Evolutionary conservation across 2,329 filamentous ascomycete species (phyloP), one percentile per base, ranked within the genome.

Genomic region (Ophiocordyceps camponoti-leonardi): DNA sequence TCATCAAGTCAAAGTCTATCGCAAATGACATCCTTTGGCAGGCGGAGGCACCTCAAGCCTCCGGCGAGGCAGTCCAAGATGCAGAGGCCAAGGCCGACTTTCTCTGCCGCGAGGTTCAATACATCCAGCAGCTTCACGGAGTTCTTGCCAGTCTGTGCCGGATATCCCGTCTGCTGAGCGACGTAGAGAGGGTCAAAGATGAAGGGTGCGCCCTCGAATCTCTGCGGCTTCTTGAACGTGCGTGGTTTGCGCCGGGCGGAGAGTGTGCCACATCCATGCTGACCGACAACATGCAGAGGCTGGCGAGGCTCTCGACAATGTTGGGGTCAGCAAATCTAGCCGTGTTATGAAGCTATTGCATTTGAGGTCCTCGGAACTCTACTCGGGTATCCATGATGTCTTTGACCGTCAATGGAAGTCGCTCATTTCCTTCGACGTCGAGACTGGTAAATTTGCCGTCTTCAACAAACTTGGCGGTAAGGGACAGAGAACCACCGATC

Each of bases 21-120:
- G 87, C 90, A 20, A 80, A 80, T 55, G 79, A 87, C 47, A 93
- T 96, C 48, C 75, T 90, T 6, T 74, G 79, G 41, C 77, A 86
- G 54, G 81, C 87, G 45, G 82, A 90, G 56, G 75, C 69, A 2
- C 73, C 73, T 1, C 68, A 67, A 44, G 61, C 69, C 1, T 72
- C 71, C 0, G 75, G 75, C 3, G 66, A 73, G 51, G 61, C 68
- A 2, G 67, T 73, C 35, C 57, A 68, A 28, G 68, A 76, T 43
- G 72, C 72, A 10, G 70, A 75, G 45, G 66, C 68, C 20, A 74
- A 70, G 52, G 67, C 70, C 11, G 63, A 66, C n/a, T 79, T 81
- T 49, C 61, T 82, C 2, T 63, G 65, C 26, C 67, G 67, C 22
- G 78, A 82, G 56, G 63, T 73, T 16, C 66, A 70, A 49, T 81